These are phyloP conservation scores for Botrytis paeoniae DNA, from an alignment of 2,329 filamentous ascomycete species.

Conservation along the genomic window DNA sequence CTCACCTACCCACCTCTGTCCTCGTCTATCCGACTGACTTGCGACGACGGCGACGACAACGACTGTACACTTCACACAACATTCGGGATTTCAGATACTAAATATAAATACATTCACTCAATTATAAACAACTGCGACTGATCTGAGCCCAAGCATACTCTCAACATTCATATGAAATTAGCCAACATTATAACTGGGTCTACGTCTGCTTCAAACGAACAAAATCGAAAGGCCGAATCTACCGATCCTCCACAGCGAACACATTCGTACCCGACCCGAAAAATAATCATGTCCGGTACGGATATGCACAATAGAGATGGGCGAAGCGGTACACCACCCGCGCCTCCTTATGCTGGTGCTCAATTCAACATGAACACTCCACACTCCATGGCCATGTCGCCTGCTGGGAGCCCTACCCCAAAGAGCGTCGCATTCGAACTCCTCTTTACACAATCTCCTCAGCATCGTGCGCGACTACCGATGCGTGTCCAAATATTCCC, in stretches of 20 bases:
- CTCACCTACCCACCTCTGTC: conserved; percentile 26
- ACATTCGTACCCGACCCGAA: conserved; percentile 33
- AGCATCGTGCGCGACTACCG: conserved; percentile 72
- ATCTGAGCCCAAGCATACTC: conserved; percentile 19
- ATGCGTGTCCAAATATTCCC: conserved; percentile 88
- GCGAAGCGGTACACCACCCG: conserved; percentile 35
- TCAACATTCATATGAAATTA: conserved; percentile 27
- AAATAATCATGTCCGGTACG: conserved; percentile 32
- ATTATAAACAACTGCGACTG: conserved; percentile 22
- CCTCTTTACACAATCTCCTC: conserved; percentile 63
- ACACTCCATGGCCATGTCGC: conserved; percentile 34
- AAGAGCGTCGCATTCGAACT: conserved; percentile 81
- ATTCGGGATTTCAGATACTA: conserved; percentile 20
- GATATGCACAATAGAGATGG: conserved; percentile 29
- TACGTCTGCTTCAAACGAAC: conserved; percentile 29
- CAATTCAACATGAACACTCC: conserved; percentile 32
- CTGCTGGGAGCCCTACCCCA: conserved; percentile 43
- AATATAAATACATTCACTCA: not conserved
- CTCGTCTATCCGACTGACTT: conserved; percentile 29
- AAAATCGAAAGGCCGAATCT: conserved; percentile 30
- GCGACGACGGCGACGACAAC: conserved; percentile 32
- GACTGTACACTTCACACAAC: conserved; percentile 24
- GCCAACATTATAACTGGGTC: conserved; percentile 29
- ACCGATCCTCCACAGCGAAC: conserved; percentile 26
- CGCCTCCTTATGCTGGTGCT: conserved; percentile 26